These are phyloP conservation scores for Hyaloscypha bicolor DNA, from an alignment of 495 filamentous ascomycete genomes.

Conservation along the genomic window DNA sequence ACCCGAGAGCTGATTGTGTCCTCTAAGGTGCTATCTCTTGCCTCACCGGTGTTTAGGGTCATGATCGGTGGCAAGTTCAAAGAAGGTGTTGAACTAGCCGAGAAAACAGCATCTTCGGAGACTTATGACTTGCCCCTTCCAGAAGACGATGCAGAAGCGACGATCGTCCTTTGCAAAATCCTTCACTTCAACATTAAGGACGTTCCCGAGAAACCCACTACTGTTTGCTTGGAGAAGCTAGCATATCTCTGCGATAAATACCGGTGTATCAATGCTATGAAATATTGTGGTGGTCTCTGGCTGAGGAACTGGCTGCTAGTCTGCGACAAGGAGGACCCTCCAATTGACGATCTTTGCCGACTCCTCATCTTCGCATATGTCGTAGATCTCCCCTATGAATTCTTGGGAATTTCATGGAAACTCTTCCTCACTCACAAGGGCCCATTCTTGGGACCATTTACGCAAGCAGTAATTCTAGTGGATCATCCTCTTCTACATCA, in stretches of 20 bases:
- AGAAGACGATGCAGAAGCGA: conserved; percentile 4
- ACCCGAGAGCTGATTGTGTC: conserved; percentile 22
- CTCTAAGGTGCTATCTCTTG: conserved; percentile 18
- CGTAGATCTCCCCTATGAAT: neutral
- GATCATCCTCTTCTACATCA: conserved; percentile 5
- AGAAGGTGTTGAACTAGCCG: conserved; percentile 8
- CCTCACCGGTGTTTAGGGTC: conserved; percentile 17
- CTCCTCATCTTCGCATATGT: conserved; percentile 6
- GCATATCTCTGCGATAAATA: conserved; percentile 5
- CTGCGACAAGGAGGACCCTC: neutral
- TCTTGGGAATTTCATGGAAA: neutral
- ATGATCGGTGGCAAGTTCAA: conserved; percentile 16
- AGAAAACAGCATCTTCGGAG: neutral
- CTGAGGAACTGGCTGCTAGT: conserved; percentile 3
- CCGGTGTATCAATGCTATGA: conserved; percentile 3
- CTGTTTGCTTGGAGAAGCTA: conserved; percentile 1
- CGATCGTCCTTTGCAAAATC: conserved; percentile 3
- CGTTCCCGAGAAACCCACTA: neutral
- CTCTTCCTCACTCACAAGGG: neutral
- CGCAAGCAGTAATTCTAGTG: neutral
- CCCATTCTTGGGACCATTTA: conserved; percentile 1
- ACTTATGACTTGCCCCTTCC: neutral
- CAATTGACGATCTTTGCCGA: neutral
- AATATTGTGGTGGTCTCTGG: conserved; percentile 2
- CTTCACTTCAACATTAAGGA: conserved; percentile 4